Evolutionary conservation across 2,329 filamentous ascomycete species (phyloP).

Genomic region (Gyromitra esculenta): DNA sequence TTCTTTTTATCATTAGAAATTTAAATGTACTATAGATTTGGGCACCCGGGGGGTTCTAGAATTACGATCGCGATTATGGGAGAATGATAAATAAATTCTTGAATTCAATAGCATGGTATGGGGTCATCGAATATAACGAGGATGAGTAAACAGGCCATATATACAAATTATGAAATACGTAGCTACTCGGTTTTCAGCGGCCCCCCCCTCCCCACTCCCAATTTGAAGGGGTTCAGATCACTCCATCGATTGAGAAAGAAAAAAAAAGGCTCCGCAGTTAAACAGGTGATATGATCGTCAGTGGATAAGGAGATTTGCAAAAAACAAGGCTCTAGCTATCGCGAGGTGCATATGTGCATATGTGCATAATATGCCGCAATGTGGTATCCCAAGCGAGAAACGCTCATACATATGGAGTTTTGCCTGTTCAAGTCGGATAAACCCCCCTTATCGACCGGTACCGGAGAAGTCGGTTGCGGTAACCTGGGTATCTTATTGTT

Average conservation of each 20-base stretch:
- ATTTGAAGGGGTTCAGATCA: neutral
- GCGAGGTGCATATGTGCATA: slow-evolving; percentile 30
- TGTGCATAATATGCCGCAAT: slow-evolving; percentile 40
- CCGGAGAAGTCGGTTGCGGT: slow-evolving; percentile 44
- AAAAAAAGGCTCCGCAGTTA: neutral
- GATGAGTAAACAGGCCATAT: slow-evolving; percentile 3
- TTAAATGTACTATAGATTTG: slow-evolving; percentile 43
- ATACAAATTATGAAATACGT: neutral
- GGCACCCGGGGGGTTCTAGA: neutral
- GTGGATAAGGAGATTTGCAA: neutral
- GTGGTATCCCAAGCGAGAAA: slow-evolving; percentile 40
- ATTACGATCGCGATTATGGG: slow-evolving; percentile 10
- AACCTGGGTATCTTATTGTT: slow-evolving; percentile 46
- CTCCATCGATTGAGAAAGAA: neutral
- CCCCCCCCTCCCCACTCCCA: too few species aligned
- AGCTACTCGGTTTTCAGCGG: neutral
- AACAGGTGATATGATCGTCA: slow-evolving; percentile 19
- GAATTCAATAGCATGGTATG: neutral
- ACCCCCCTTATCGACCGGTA: slow-evolving; percentile 22
- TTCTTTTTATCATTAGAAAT: neutral
- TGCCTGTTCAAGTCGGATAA: slow-evolving; percentile 43
- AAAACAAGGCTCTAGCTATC: slow-evolving; percentile 16
- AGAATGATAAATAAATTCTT: slow-evolving; percentile 15
- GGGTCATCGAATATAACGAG: neutral
- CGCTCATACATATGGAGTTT: slow-evolving; percentile 25